Evolutionary conservation across 352 stramenopile genomes (phyloP).

Genomic region (Phytopythium montanum): DNA sequence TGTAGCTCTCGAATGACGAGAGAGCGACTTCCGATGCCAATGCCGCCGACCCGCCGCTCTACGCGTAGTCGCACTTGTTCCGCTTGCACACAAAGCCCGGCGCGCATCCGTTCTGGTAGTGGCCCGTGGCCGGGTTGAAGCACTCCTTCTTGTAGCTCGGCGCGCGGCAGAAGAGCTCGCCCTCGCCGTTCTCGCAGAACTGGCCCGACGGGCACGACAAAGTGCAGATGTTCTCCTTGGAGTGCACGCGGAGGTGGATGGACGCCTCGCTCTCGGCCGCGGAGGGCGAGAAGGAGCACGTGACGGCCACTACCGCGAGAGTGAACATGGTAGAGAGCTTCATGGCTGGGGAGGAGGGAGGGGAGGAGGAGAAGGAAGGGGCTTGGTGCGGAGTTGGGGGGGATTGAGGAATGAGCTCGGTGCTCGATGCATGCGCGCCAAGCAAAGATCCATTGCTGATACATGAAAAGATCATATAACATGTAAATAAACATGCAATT

Average conservation of each 20-base stretch:
- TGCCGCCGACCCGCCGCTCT: neutral
- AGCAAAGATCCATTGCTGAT: no score
- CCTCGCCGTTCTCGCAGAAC: constrained; percentile 30
- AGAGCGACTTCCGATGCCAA: no score
- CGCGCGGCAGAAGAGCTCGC: constrained; percentile 12
- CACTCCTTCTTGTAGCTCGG: constrained; percentile 19
- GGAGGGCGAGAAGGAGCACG: constrained; percentile 14
- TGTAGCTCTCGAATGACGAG: no score
- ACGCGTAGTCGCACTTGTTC: constrained; percentile 24
- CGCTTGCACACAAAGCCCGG: constrained; percentile 20
- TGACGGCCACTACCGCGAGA: neutral
- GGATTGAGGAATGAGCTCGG: no score
- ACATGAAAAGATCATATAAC: no score
- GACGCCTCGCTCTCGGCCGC: constrained; percentile 19
- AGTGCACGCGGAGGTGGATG: constrained; percentile 18
- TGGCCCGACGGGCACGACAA: constrained; percentile 18
- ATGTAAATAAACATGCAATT: no score
- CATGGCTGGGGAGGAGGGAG: no score
- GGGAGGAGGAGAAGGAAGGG: no score
- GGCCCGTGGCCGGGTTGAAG: constrained; percentile 25
- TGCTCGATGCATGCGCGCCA: no score
- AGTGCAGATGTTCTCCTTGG: constrained; percentile 12
- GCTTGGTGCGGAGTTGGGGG: no score
- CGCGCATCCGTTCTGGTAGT: constrained; percentile 20
- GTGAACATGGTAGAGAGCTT: constrained; percentile 2